Evolutionary conservation across 2,329 filamentous ascomycete genomes (phyloP), one percentile per base, ranked within the genome.

Genomic region (Metarhizium guizhouense): DNA sequence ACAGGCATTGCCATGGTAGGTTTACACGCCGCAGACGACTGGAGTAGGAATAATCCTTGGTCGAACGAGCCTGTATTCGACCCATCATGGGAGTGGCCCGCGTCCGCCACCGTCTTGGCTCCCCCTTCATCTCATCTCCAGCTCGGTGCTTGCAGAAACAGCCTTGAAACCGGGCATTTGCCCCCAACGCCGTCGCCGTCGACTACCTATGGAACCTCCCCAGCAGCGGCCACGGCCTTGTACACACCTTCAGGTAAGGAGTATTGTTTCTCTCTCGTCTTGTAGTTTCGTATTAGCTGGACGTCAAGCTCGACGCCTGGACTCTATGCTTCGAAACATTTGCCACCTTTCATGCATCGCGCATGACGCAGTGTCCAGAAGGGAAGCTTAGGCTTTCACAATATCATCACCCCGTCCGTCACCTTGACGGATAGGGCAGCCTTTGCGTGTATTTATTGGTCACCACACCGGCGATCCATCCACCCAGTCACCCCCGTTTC

Each of bases 71-170:
- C 49, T 38, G 20, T 54, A 4, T 38, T 54, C 32, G 56, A 59
- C 36, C 18, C 49, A 29, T 29, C 54, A 25, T 59, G 57, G 60
- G 43, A 29, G 30, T 57, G 57, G 57, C 49, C 57, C 6, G 32
- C 48, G 16, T 50, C 56, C 11, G 45, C 56, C 11, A 42, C 40
- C 14, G 45, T 30, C 36, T 7, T 47, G 45, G 8, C 34, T n/a
- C 47, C 16, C 32, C 25, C 38, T 5, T 54, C 55, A 18, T 34
- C 8, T 20, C 47, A 47, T 25, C 38, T 50, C 4, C 43, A 25
- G 8, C n/a, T 47, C 20, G 43, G 7, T 20, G 25, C 34, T 47
- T 45, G 50, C 16, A 29, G 18, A 51, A n/a, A 45, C 47, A 29
- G 29, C 47, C 14, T 53, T 18, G 38, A 53, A 13, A 8, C 18